phyloP scores from a whole-genome alignment of 1,139 yeast genomes.

The Hanseniaspora uvarum region DNA sequence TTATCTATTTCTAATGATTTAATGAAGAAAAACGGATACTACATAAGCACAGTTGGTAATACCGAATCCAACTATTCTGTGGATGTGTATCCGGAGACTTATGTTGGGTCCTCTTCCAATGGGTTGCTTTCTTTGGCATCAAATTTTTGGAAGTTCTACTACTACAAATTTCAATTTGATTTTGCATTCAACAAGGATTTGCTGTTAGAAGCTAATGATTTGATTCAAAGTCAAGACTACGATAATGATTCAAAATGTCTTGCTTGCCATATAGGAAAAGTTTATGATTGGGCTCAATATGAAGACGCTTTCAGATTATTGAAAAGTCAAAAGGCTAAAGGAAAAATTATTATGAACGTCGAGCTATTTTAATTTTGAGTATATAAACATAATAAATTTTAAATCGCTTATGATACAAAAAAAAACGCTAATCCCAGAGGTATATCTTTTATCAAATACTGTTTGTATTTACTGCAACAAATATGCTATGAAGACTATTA shows the following conservation, averaged over 20 bases:
- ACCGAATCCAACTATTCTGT: conserved; percentile 32
- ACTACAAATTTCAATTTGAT: conserved; percentile 32
- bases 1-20: conserved; percentile 29
- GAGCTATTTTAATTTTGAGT: conserved; percentile 29
- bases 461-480: not conserved
- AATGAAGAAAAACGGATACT: conserved; percentile 38
- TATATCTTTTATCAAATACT: no score
- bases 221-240: conserved; percentile 38
- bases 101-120: conserved; percentile 4
- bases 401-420: no score
- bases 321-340: conserved; percentile 46
- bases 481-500: conserved; percentile 14
- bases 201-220: conserved; percentile 33
- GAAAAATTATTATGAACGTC: conserved; percentile 47
- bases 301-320: conserved; percentile 45
- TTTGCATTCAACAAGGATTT: conserved; percentile 30
- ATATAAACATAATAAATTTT: no score
- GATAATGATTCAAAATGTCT: conserved; percentile 18
- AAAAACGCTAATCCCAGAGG: no score
- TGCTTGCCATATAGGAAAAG: conserved; percentile 38
- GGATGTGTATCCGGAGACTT: conserved; percentile 29
- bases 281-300: conserved; percentile 44
- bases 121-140: conserved; percentile 7
- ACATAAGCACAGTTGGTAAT: conserved; percentile 50
- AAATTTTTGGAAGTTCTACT: conserved; percentile 31